Evolutionary conservation across 2,329 filamentous ascomycete genomes (phyloP), one percentile per base, ranked within the genome.

Genomic region (Neofusicoccum kwambonambiense): DNA sequence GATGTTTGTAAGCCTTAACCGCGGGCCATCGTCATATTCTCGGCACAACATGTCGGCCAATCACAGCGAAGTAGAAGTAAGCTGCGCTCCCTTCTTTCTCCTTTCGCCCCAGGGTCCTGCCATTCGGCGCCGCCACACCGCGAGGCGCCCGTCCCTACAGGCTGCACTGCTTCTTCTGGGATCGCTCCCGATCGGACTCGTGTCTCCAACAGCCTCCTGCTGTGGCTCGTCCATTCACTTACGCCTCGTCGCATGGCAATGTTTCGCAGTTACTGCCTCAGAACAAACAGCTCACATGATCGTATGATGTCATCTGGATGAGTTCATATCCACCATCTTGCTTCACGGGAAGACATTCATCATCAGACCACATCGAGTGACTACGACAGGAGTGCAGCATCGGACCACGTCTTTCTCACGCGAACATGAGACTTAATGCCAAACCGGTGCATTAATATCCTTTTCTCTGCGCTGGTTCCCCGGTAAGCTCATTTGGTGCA

Each of bases 1-100:
- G 54, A 5, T 60, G 56, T 60, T 45, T 44, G 61, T 64, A 56
- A 54, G 44, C 61, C 41, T 64, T 45, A 64, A 12, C 61, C 61
- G 61, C 61, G 50, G 61, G 49, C 39, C 39, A 39, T 64, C 61
- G 61, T 64, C 61, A 64, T 64, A 47, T 19, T 22, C 27, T 52
- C 50, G 50, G 50, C 27, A 27, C 45, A 42, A 27, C 42, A 17
- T 11, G 47, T 6, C 50, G 22, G 27, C 61, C 61, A 64, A 64
- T 64, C 61, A 64, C 39, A 17, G 8, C 7, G n/a, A 15, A 31
- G 12, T 3, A n/a, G 17, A 45, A 47, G 42, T 64, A 62, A 62
- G 37, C 47, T 13, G 7, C 17, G 17, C 45, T 42, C 54, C 58
- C 17, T 27, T 39, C 19, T 19, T 27, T 4, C 12, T 17, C 22